Percentiles rank a stretch among this genome's conserved stretches.
Conservation (phyloP, 1,284 basidiomycete species). For the Cutaneotrichosporon arboriforme region DNA sequence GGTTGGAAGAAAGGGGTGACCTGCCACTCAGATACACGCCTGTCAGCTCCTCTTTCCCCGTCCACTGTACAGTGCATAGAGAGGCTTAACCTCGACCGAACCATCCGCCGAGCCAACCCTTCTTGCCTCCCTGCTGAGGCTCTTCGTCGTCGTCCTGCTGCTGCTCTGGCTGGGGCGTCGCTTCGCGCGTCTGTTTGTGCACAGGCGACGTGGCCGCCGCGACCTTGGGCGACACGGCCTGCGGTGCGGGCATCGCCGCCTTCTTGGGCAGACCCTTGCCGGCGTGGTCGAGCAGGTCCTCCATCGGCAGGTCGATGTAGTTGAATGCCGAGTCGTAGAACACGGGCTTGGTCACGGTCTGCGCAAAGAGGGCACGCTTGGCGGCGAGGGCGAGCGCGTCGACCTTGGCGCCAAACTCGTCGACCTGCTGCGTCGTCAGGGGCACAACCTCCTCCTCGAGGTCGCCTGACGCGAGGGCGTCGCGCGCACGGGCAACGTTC, state of each 20-base stretch:
- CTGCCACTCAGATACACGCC: too few species aligned
- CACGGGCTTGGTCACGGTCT: conserved; percentile 74
- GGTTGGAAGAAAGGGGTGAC: too few species aligned
- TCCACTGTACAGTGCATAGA: too few species aligned
- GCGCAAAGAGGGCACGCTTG: conserved; percentile 74
- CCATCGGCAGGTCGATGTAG: conserved; percentile 79
- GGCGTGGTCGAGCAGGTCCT: conserved; percentile 62
- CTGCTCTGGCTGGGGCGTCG: conserved; percentile 24
- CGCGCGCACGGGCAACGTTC: conserved; percentile 26
- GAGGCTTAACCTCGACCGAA: conserved; percentile 32
- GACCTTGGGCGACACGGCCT: conserved; percentile 17
- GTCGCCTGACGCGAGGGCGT: conserved; percentile 23
- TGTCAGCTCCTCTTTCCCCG: too few species aligned
- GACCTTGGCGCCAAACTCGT: conserved; percentile 55
- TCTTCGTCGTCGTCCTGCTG: conserved; percentile 17
- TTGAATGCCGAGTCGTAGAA: conserved; percentile 95
- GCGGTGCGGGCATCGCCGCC: conserved; percentile 14
- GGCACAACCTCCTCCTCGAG: conserved; percentile 35
- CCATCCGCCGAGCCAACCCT: conserved; percentile 48
- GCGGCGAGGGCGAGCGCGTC: conserved; percentile 54
- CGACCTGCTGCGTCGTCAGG: conserved; percentile 45
- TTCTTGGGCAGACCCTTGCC: conserved; percentile 52
- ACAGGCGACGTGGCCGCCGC: not conserved
- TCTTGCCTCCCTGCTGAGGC: conserved; percentile 16
- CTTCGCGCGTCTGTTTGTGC: conserved; percentile 23